Conservation (phyloP, 2,329 filamentous ascomycete genomes). For the Neurospora sp. region DNA sequence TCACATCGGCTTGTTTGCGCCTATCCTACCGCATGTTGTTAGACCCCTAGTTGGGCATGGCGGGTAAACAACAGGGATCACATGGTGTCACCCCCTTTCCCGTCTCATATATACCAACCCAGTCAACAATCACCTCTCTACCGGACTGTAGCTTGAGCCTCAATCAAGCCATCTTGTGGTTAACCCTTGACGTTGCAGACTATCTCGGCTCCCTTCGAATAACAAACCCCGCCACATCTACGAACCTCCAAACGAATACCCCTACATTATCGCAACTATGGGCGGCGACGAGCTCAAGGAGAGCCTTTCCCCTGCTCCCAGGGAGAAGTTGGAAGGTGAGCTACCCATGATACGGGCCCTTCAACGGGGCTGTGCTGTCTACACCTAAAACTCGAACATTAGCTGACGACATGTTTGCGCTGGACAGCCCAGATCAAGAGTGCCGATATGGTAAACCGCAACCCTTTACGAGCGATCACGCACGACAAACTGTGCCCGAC, state of each 20-base stretch:
- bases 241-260: not conserved
- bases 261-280: conserved; percentile 11
- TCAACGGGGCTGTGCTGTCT: not conserved
- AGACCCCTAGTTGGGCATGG: not conserved
- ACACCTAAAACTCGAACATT: not conserved
- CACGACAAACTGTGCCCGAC: not conserved
- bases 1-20: not conserved
- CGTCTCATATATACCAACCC: not conserved
- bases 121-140: not conserved
- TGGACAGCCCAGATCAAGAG: conserved; percentile 86
- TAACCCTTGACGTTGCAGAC: not conserved
- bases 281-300: conserved; percentile 26
- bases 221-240: conserved; percentile 1
- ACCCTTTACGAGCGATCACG: not conserved
- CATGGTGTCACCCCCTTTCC: not conserved
- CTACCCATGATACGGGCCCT: not conserved
- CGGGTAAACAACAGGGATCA: not conserved
- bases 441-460: conserved; percentile 77
- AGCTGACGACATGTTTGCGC: not conserved
- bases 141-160: not conserved
- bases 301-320: conserved; percentile 37
- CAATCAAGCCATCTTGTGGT: not conserved
- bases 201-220: not conserved
- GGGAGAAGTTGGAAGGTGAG: conserved; percentile 70
- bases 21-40: not conserved